Conservation (phyloP, 2,329 filamentous ascomycete genomes). For the Aquanectria penicillioides region DNA sequence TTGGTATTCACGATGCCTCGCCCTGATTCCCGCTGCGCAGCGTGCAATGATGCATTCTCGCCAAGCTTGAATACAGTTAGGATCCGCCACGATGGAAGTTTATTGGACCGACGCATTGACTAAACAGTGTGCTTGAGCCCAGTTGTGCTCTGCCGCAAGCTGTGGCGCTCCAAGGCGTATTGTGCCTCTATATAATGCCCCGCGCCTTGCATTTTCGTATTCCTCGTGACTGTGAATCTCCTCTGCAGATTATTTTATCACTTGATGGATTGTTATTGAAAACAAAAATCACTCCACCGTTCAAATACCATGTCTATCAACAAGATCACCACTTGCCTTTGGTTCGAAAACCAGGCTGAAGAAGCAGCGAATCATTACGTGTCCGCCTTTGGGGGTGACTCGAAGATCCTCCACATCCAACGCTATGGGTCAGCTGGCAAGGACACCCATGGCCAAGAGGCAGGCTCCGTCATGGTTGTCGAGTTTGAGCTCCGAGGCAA, state of each 20-base stretch:
- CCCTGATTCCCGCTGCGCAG: not conserved
- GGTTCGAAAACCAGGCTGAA: conserved; percentile 54
- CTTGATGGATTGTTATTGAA: not conserved
- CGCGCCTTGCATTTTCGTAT: not conserved
- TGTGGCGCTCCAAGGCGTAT: not conserved
- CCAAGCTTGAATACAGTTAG: not conserved
- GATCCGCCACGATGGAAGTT: no score
- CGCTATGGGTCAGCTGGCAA: conserved; percentile 44
- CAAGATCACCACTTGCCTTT: conserved; percentile 49
- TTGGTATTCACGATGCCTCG: conserved; percentile 13
- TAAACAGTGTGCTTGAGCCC: not conserved
- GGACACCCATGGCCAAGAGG: conserved; percentile 43
- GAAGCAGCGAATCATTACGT: conserved; percentile 55
- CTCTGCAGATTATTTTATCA: not conserved
- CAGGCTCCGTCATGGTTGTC: conserved; percentile 48
- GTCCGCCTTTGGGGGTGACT: conserved; percentile 51
- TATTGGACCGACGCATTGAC: no score
- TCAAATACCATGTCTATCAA: conserved; percentile 28
- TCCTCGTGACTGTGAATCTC: not conserved
- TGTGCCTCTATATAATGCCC: not conserved
- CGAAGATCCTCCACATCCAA: conserved; percentile 47
- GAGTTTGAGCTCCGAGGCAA: conserved; percentile 52
- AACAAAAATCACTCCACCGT: not conserved
- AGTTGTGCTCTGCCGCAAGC: not conserved
- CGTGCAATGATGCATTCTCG: not conserved